A percentile compares a stretch with the other conserved stretches of the same genome.
phyloP scores from a whole-genome alignment of 805 yeast species.

The Saturnispora besseyi region DNA sequence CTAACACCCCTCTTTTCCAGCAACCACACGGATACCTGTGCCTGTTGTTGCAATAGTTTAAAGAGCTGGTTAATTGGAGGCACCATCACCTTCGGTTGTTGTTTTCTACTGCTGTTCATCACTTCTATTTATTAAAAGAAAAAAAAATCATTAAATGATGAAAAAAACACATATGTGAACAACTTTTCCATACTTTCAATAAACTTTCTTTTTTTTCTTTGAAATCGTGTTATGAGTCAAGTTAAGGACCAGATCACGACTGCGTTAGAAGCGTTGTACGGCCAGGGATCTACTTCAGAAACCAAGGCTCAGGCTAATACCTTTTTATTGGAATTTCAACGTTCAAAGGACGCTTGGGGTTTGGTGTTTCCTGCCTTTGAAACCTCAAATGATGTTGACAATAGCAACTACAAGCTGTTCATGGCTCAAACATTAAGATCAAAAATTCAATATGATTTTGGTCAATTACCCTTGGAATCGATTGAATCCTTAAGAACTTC shows the following conservation, averaged over 20 bases:
- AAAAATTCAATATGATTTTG: constrained; percentile 74
- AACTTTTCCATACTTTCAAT: background rate
- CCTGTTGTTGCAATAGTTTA: constrained; percentile 75
- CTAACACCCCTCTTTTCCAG: constrained; percentile 74
- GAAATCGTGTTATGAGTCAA: background rate
- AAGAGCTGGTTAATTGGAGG: constrained; percentile 92
- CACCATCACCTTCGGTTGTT: constrained; percentile 38
- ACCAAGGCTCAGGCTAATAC: constrained; percentile 39
- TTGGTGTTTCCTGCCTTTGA: constrained; percentile 48
- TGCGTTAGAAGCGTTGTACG: constrained; percentile 40
- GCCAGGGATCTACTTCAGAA: constrained; percentile 22
- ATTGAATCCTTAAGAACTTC: constrained; percentile 57
- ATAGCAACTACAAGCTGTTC: constrained; percentile 60
- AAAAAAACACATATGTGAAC: background rate
- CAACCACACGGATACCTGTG: constrained; percentile 77
- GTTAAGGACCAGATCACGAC: constrained; percentile 25
- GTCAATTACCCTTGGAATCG: constrained; percentile 60
- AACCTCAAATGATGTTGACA: constrained; percentile 17
- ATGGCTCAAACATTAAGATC: constrained; percentile 87
- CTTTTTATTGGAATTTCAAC: constrained; percentile 74
- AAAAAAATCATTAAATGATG: background rate
- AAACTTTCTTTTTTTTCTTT: background rate
- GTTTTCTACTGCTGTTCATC: background rate
- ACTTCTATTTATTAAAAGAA: background rate
- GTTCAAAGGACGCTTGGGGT: constrained; percentile 76